Base-by-base conservation (phyloP, 164 flowering plant genomes). In the Cinnamomum chago region DNA sequence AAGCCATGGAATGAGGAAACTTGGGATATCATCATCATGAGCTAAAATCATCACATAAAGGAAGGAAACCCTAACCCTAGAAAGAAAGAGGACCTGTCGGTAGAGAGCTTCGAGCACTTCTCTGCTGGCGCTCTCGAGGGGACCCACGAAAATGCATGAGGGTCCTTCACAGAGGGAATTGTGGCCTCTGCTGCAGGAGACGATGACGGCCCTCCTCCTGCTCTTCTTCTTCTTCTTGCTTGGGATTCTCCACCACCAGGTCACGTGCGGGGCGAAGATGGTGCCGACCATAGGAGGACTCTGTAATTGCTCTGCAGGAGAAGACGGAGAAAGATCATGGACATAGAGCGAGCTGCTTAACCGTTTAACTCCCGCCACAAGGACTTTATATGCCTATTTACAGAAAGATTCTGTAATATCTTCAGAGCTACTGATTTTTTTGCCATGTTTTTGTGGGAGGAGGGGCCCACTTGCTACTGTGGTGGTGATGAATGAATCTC, bases 91-190 rank as follows among this genome's bases (percentile, higher is more conserved):
- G 47, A 90, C 98, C 72, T 94, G 98, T 68, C 81, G 81, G 75
- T 94, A 92, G 68, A 94, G 97, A 70, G 98, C 98, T 84, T 92
- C 97, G 0, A 92, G 91, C 68, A 88, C 88, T 76, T 94, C 98
- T 77, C 84, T 82, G 52, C 88, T 89, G 60, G 97, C 98, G 17
- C 92, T 85, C 79, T 94, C 98, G 33, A 94, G 68, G 2, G 97
- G 97, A 1, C 96, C 98, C 20, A 94, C 97, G 82, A 81, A 94
- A 14, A 94, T 83, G 75, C 98, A 94, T 17, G 96, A 94, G 9
- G 98, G 97, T 0, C 90, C 97, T 75, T 92, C 90, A 20, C 83
- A 81, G 5, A 80, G 77, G 58, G 83, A 28, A 35, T 62, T 76
- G 27, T 72, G 72, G 20, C 58, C 79, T 67, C 76, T 66, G 47